Evolutionary conservation across 768 basidiomycete species (phyloP).

Genomic region (Crepidotus variabilis): DNA sequence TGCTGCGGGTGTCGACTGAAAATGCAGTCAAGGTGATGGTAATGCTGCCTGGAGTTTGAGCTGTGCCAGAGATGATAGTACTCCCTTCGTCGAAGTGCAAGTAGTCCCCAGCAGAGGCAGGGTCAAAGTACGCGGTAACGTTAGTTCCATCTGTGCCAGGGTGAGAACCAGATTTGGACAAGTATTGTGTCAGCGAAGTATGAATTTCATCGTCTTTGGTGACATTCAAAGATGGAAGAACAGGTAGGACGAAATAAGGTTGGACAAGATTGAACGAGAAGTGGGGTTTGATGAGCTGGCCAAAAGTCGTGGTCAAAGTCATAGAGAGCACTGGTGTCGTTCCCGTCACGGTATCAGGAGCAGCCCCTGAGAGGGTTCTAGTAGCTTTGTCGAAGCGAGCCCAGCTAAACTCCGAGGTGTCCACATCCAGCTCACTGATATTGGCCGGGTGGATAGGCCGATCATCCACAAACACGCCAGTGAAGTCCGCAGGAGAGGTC

Average conservation of each 20-base stretch:
- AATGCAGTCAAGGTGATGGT: conserved; percentile 64
- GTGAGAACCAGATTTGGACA: conserved; percentile 43
- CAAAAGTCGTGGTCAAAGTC: conserved; percentile 56
- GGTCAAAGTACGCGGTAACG: conserved; percentile 54
- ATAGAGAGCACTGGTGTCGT: conserved; percentile 47
- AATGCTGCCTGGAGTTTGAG: conserved; percentile 46
- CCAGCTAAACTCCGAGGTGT: conserved; percentile 59
- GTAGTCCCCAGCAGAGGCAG: conserved; percentile 42
- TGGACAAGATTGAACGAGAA: conserved; percentile 65
- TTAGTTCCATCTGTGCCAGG: conserved; percentile 36
- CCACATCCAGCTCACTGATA: conserved; percentile 53
- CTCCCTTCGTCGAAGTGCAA: conserved; percentile 46
- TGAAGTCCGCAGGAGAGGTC: conserved; percentile 53
- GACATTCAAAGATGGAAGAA: conserved; percentile 53
- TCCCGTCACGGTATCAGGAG: conserved; percentile 41
- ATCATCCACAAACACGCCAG: conserved; percentile 62
- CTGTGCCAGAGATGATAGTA: conserved; percentile 48
- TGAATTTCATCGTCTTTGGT: conserved; percentile 46
- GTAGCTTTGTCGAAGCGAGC: conserved; percentile 53
- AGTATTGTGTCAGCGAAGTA: conserved; percentile 53
- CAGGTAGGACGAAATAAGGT: conserved; percentile 64
- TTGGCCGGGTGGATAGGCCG: conserved; percentile 52
- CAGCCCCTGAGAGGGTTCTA: conserved; percentile 60
- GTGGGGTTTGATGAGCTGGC: conserved; percentile 62
- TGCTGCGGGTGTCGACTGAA: conserved; percentile 62